phyloP scores from a whole-genome alignment of 2,329 filamentous ascomycete genomes.

The Septoria linicola region DNA sequence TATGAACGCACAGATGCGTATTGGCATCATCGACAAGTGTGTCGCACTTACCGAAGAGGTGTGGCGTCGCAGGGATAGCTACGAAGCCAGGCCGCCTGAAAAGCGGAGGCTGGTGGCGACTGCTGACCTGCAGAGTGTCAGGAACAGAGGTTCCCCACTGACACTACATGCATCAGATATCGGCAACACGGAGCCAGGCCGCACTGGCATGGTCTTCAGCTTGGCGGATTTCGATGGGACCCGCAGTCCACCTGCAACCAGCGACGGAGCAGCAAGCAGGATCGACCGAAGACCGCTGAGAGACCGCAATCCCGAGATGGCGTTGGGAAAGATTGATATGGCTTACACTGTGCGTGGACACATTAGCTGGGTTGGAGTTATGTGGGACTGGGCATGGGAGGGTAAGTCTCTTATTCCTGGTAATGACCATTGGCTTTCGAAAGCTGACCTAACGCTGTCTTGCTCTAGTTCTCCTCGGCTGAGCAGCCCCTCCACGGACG shows the following conservation, averaged over 20 bases:
- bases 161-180: slow-evolving; percentile 19
- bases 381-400: slow-evolving; percentile 73
- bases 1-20: slow-evolving; percentile 62
- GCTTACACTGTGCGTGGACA: slow-evolving; percentile 65
- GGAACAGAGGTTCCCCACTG: slow-evolving; percentile 30
- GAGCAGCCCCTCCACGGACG: not conserved
- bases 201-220: slow-evolving; percentile 38
- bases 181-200: slow-evolving; percentile 29
- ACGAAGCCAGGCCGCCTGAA: slow-evolving; percentile 39
- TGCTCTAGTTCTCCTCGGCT: slow-evolving; percentile 12
- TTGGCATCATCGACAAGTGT: slow-evolving; percentile 67
- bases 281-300: not conserved
- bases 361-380: slow-evolving; percentile 69
- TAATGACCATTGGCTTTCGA: not conserved
- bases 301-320: slow-evolving; percentile 8
- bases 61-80: slow-evolving; percentile 62
- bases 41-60: slow-evolving; percentile 65
- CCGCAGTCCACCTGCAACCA: slow-evolving; percentile 7
- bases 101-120: slow-evolving; percentile 40
- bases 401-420: slow-evolving; percentile 48
- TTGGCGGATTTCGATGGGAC: slow-evolving; percentile 26
- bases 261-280: slow-evolving; percentile 13
- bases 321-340: slow-evolving; percentile 29
- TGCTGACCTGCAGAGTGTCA: slow-evolving; percentile 34
- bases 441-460: slow-evolving; percentile 1